Evolutionary conservation across 164 flowering plant species (phyloP).

Genomic region (Stephania yunnanensis): DNA sequence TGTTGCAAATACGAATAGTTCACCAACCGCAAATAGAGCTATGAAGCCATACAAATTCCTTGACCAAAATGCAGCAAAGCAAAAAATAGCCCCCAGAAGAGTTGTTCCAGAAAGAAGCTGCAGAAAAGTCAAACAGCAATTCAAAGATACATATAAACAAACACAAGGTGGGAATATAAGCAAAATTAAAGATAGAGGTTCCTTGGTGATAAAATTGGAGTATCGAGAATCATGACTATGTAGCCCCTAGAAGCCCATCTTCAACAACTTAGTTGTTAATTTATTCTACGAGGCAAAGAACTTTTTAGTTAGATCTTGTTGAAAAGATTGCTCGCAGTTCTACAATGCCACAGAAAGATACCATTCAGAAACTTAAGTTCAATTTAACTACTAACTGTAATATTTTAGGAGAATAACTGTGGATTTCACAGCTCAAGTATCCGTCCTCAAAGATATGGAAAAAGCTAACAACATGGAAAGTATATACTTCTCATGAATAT

Average conservation of each 20-base stretch:
- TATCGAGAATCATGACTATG: neutral
- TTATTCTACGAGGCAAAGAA: neutral
- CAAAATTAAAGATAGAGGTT: neutral
- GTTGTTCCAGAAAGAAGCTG: constrained; percentile 88
- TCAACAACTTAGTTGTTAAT: neutral
- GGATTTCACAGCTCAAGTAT: neutral
- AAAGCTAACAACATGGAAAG: neutral
- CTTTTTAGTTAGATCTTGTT: neutral
- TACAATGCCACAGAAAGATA: neutral
- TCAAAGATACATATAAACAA: neutral
- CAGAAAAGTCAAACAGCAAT: constrained; percentile 9
- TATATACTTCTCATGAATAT: neutral
- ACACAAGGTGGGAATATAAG: neutral
- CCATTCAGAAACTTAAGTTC: neutral
- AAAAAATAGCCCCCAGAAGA: constrained; percentile 70
- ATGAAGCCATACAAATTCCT: constrained; percentile 59
- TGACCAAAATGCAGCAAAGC: constrained; percentile 72
- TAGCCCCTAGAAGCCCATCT: neutral
- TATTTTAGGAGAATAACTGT: too few relatives aligned
- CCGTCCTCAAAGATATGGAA: neutral
- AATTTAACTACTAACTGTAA: too few relatives aligned
- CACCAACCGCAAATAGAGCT: constrained; percentile 73
- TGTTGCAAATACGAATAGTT: constrained; percentile 82
- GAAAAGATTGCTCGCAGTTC: neutral
- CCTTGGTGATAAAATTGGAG: neutral